Base-by-base conservation (phyloP, 768 basidiomycete species). In the Suillus subaureus region DNA sequence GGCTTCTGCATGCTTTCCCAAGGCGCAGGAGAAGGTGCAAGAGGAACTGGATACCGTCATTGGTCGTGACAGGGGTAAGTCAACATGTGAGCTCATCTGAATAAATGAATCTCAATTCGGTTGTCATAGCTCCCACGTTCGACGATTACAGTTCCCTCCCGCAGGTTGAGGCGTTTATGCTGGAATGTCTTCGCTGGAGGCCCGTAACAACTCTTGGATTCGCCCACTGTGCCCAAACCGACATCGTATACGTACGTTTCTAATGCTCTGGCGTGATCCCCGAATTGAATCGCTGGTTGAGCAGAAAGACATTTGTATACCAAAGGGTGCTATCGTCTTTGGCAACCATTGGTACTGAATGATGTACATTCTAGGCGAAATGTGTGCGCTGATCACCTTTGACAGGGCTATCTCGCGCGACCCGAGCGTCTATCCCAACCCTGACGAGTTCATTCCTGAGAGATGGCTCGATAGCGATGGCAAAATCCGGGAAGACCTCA, bases 171-270 rank as follows among this genome's bases (percentile, higher is more conserved):
- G 82, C 82, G 0, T 83, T 81, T 67, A 74, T 78, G 60, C 75
- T 79, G 12, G 83, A 84, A 65, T 72, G 73, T 33, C 78, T 77
- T 61, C 74, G 82, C 8, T 82, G 82, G 82, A 70, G 82, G 35
- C 80, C 81, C 11, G 77, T 80, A 15, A 75, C 74, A 0, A 73
- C 77, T 4, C 68, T 73, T 57, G 89, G 89, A 1, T 88, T 90
- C 67, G 80, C 87, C 4, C 90, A 92, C 68, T 83, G 84, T 54
- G 84, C 89, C 1, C 86, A 84, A 2, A 84, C 83, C 63, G 89
- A 91, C 61, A 84, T 92, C 37, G 72, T 85, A 31, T 91, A 87
- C 81, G 88, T 87, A 63, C 67, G 75, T 75, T 56, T n/a, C 16
- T 6, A 3, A 9, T 23, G 9, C 7, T 39, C 8, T 13, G 9